These are phyloP conservation scores for Ophiostoma montium DNA, from an alignment of 2,329 filamentous ascomycete species.

Conservation along the genomic window DNA sequence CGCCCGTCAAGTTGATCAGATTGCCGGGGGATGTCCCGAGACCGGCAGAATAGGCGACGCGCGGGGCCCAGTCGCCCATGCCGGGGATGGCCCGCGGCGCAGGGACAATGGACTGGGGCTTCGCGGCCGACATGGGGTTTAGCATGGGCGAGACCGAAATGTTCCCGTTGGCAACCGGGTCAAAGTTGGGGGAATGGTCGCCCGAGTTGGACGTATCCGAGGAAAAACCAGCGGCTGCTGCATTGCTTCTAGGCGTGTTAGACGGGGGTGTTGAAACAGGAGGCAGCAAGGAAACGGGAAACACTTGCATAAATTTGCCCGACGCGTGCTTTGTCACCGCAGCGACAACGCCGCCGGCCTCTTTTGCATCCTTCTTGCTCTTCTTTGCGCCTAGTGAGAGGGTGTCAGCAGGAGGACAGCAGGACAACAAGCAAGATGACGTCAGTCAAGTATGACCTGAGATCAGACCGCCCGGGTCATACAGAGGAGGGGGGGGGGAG, in stretches of 20 bases:
- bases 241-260: not conserved
- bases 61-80: conserved; percentile 25
- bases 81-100: conserved; percentile 30
- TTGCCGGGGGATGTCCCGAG: conserved; percentile 39
- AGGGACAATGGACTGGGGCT: conserved; percentile 25
- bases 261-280: not conserved
- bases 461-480: not conserved
- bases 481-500: not conserved
- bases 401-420: not conserved
- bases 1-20: conserved; percentile 35
- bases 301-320: conserved; percentile 36
- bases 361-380: conserved; percentile 40
- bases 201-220: conserved; percentile 30
- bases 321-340: conserved; percentile 38
- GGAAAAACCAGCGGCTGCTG: conserved; percentile 10
- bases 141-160: conserved; percentile 30
- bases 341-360: conserved; percentile 36
- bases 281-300: conserved; percentile 14
- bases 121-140: conserved; percentile 29
- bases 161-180: conserved; percentile 28
- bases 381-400: conserved; percentile 25
- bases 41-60: conserved; percentile 21
- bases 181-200: conserved; percentile 31
- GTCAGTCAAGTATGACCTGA: not conserved
- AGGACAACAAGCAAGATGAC: not conserved